phyloP scores from a whole-genome alignment of 768 basidiomycete genomes.

The Candolleomyces efflorescens region DNA sequence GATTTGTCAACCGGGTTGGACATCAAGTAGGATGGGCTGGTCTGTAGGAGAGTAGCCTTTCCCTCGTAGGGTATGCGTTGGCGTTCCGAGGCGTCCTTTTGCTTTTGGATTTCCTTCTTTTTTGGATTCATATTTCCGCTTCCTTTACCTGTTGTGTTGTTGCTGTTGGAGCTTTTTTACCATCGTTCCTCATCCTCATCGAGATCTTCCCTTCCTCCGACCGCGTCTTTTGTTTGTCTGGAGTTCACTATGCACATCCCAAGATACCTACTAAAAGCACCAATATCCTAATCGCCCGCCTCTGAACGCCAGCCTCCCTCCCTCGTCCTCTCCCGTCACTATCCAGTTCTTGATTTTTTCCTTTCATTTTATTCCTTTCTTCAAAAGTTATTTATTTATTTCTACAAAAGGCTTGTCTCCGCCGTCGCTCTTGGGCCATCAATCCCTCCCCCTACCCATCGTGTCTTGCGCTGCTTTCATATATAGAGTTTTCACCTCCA shows the following conservation, averaged over 20 bases:
- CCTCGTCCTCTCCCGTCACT: neutral
- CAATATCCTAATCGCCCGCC: neutral
- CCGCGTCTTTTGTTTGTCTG: too few species aligned
- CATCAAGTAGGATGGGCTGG: conserved; percentile 22
- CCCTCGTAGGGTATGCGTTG: conserved; percentile 2
- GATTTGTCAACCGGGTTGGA: conserved; percentile 17
- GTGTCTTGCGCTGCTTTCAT: too few species aligned
- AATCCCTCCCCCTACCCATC: neutral
- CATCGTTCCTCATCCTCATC: neutral
- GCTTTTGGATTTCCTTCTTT: too few species aligned
- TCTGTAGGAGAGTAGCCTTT: conserved; percentile 3
- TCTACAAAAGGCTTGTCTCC: conserved; percentile 2
- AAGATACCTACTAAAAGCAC: neutral
- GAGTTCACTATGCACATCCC: neutral
- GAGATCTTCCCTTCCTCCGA: neutral
- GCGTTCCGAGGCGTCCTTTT: neutral
- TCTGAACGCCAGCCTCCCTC: too few species aligned
- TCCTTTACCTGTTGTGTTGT: too few species aligned
- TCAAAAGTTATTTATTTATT: conserved; percentile 9
- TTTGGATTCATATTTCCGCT: neutral
- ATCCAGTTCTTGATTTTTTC: neutral
- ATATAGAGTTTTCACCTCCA: too few species aligned
- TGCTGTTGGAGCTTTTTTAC: conserved; percentile 4
- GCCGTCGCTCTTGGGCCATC: neutral
- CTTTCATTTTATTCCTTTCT: conserved; percentile 4